Conservation (phyloP, 768 basidiomycete species). For the Boletus sp. region DNA sequence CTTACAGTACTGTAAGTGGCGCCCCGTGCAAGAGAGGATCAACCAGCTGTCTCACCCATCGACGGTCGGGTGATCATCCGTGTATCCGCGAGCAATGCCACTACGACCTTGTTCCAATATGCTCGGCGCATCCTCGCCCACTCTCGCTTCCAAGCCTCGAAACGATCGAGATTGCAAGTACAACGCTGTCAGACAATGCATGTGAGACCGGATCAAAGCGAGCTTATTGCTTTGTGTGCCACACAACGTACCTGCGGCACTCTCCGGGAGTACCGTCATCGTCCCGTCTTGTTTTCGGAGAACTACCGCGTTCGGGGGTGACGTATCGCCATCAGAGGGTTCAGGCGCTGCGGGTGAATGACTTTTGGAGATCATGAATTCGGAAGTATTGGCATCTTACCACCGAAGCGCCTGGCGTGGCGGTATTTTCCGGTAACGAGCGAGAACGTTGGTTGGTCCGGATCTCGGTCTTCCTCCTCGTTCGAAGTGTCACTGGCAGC, state of each 20-base stretch:
- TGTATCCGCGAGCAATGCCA: constrained; percentile 87
- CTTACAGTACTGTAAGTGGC: no score
- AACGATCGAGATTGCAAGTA: constrained; percentile 75
- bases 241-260: constrained; percentile 58
- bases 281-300: constrained; percentile 63
- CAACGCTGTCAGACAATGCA: constrained; percentile 42
- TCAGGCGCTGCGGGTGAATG: constrained; percentile 6
- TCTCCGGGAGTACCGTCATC: constrained; percentile 53
- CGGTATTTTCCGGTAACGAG: constrained; percentile 84
- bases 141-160: constrained; percentile 73
- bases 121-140: constrained; percentile 77
- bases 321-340: constrained; percentile 14
- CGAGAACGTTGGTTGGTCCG: constrained; percentile 79
- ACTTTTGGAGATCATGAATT: not conserved
- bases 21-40: no score
- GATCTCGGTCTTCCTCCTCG: constrained; percentile 46
- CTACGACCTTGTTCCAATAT: constrained; percentile 84
- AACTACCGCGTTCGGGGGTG: constrained; percentile 44
- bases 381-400: constrained; percentile 12
- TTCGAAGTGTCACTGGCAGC: constrained; percentile 2
- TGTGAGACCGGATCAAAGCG: constrained; percentile 2
- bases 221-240: not conserved
- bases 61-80: constrained; percentile 39
- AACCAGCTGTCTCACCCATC: not conserved
- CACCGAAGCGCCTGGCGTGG: constrained; percentile 66